Evolutionary conservation across 2,329 filamentous ascomycete genomes (phyloP), one percentile per base, ranked within the genome.

Genomic region (Aspergillus jensenii): DNA sequence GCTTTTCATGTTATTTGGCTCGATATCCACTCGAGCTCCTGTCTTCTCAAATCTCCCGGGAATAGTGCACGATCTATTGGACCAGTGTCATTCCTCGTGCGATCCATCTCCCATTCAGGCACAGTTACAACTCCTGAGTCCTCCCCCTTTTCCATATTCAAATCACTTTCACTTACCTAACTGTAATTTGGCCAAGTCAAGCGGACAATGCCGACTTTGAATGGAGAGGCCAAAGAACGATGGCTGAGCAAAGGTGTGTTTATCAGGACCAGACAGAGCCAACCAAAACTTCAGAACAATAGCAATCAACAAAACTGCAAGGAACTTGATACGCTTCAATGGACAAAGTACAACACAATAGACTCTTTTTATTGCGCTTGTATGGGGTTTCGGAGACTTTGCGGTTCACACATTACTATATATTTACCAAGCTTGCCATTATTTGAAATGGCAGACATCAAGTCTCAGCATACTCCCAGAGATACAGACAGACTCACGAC

Each of bases 131-230:
- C 27, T 53, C 44, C 56, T 59, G 56, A 52, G 23, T 56, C 46
- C 48, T 40, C 52, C 52, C 59, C 59, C 59, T 56, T 61, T 61
- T 61, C 35, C 14, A 44, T 33, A n/a, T 44, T n/a, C 35, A 37
- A 37, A n/a, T 15, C 35, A 7, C 14, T n/a, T n/a, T n/a, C 27
- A 31, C 27, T 31, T 31, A 31, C 27, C 35, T 37, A 15, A 37
- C 35, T 37, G 35, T 37, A 37, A 31, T 31, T 31, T 31, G 27
- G 27, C 27, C 9, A 3, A 11, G 9, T 9, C 27, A 31, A 31
- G 27, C 27, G 27, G 27, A 37, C 35, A n/a, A 37, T 37, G 35
- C 35, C 35, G 12, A 14, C 6, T 6, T 37, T 37, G 35, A 37
- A 37, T n/a, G 14, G 6, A 8, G 12, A 37, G 35, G 35, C 15